phyloP scores from a whole-genome alignment of 2,329 filamentous ascomycete genomes.

The Thyridium curvatum region DNA sequence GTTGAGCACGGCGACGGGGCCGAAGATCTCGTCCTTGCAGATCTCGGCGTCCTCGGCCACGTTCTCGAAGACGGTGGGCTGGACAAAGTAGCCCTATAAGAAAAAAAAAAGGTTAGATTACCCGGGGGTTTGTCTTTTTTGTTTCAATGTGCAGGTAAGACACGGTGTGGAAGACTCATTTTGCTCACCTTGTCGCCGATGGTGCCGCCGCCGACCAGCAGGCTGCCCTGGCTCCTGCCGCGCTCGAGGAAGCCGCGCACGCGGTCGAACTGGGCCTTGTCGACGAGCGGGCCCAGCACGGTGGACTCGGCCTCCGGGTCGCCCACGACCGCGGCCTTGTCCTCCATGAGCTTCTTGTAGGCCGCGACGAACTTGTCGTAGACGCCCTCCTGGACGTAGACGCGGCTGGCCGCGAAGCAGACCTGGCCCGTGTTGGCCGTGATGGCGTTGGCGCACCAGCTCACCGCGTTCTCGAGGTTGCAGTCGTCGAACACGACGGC shows the following conservation, averaged over 20 bases:
- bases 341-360: conserved; percentile 54
- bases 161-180: no score
- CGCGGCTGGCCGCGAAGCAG: conserved; percentile 66
- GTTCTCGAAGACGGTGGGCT: conserved; percentile 39
- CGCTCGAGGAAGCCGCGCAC: conserved; percentile 37
- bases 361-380: conserved; percentile 53
- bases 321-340: conserved; percentile 48
- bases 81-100: conserved; percentile 32
- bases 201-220: conserved; percentile 26
- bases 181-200: conserved; percentile 29
- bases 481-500: conserved; percentile 58
- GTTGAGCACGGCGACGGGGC: conserved; percentile 47
- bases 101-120: no score
- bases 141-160: no score
- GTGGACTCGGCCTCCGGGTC: conserved; percentile 53
- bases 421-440: conserved; percentile 69
- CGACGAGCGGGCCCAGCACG: conserved; percentile 51
- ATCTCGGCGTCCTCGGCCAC: conserved; percentile 36
- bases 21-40: conserved; percentile 49
- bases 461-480: conserved; percentile 52
- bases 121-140: not conserved
- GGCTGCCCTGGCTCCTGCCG: conserved; percentile 27
- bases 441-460: conserved; percentile 35
- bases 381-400: conserved; percentile 58
- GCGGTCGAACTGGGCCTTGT: conserved; percentile 38